Base-by-base conservation (phyloP, 768 basidiomycete species). In the Flagelloscypha sp. region DNA sequence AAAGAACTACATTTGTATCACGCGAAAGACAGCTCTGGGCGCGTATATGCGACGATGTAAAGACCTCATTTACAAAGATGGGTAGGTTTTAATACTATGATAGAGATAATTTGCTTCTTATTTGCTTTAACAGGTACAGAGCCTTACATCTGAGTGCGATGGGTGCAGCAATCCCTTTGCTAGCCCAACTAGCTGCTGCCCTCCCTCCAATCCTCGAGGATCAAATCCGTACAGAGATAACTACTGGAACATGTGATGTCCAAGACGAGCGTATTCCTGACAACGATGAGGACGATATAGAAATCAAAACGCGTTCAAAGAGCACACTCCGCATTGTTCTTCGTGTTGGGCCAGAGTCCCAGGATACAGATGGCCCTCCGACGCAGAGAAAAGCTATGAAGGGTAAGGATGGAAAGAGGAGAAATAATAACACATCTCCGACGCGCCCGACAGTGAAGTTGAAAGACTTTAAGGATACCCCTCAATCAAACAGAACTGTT, bases 161-260 rank as follows among this genome's bases (percentile, higher is more conserved):
- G 77, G 89, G 87, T 17, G 89, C 89, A 4, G 87, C 90, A 2
- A 90, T 93, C 38, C 87, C 89, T 3, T 79, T 79, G 47, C 73
- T 88, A 16, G 58, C 83, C 19, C 75, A 76, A 30, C 66, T 94
- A 10, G 59, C 72, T 9, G 69, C 79, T 5, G 79, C 85, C 15
- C 64, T 92, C 19, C 84, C 86, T 1, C 64, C 70, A 3, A 76
- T 81, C 31, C 65, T 93, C 8, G 84, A 86, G 0, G 70, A 75
- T 31, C 81, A 86, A 37, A 72, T 86, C 4, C 65, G 67, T 27
- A 69, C 68, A 16, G 69, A 79, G 37, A 61, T 82, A 10, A 63
- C 62, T 6, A 89, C 86, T 0, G 79, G 79, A 4, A 81, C 84
- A 0, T 67, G 81, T 22, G 74, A 78, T 44, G 74, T 88, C 12